Percentiles rank a stretch among this genome's conserved stretches.
phyloP scores from a whole-genome alignment of 805 yeast genomes.

The Jamesozyma piceae region DNA sequence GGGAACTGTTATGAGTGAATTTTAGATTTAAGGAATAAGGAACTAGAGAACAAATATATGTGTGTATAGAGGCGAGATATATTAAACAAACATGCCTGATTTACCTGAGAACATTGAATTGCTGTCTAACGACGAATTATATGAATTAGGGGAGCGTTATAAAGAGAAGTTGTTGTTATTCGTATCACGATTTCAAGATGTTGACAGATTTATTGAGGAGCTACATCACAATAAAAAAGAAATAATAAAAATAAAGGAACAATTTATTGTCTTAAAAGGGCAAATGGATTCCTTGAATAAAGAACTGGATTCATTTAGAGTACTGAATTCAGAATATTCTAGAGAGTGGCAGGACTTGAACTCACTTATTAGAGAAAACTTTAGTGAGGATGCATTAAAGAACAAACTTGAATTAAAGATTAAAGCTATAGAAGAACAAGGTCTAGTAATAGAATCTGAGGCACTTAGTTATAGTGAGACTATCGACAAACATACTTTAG shows the following conservation, averaged over 20 bases:
- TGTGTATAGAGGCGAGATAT: too few relatives aligned
- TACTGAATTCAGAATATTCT: slow-evolving; percentile 25
- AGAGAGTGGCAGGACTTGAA: slow-evolving; percentile 32
- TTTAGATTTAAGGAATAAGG: too few relatives aligned
- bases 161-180: slow-evolving; percentile 14
- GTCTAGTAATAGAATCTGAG: slow-evolving; percentile 10
- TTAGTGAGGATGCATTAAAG: slow-evolving; percentile 31
- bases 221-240: slow-evolving; percentile 7
- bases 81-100: neutral
- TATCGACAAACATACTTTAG: slow-evolving; percentile 23
- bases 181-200: slow-evolving; percentile 18
- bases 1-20: too few relatives aligned
- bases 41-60: too few relatives aligned
- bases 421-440: slow-evolving; percentile 24
- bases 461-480: slow-evolving; percentile 7
- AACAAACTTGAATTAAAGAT: slow-evolving; percentile 24
- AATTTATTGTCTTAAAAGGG: slow-evolving; percentile 19
- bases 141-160: slow-evolving; percentile 14
- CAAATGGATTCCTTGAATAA: slow-evolving; percentile 20
- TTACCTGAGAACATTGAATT: slow-evolving; percentile 20
- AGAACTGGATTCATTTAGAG: slow-evolving; percentile 21
- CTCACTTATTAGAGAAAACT: slow-evolving; percentile 33
- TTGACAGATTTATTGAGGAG: slow-evolving; percentile 7
- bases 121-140: slow-evolving; percentile 18
- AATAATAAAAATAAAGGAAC: slow-evolving; percentile 15